Evolutionary conservation across 257 asterid genomes (phyloP).

Genomic region (Mitragyna speciosa): DNA sequence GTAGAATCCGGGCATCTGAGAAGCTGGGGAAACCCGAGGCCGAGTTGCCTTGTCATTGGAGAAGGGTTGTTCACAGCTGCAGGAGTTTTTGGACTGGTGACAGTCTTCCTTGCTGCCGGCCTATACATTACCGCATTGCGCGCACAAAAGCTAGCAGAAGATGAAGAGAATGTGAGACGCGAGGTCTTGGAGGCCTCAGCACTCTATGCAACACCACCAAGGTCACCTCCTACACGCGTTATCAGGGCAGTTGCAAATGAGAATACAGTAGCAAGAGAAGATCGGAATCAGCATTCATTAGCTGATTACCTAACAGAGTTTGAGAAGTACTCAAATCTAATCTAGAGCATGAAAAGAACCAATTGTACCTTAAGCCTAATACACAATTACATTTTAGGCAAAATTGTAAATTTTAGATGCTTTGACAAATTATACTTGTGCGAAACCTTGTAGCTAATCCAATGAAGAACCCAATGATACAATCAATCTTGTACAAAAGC

Average conservation of each 20-base stretch:
- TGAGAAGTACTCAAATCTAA: conserved; percentile 50
- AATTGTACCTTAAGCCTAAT: background rate
- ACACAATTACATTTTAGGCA: background rate
- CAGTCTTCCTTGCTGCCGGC: conserved; percentile 69
- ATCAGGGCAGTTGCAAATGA: conserved; percentile 45
- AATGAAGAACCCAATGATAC: background rate
- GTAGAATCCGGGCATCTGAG: conserved; percentile 88
- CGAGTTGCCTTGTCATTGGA: conserved; percentile 49
- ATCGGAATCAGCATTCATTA: conserved; percentile 37
- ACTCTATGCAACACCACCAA: conserved; percentile 66
- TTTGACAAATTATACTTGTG: background rate
- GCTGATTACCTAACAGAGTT: conserved; percentile 48
- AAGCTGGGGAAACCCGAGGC: conserved; percentile 56
- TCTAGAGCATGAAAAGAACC: conserved; percentile 18
- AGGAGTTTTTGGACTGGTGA: conserved; percentile 66
- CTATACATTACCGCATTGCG: conserved; percentile 62
- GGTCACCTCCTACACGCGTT: conserved; percentile 45
- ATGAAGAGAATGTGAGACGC: conserved; percentile 41
- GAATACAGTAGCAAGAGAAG: conserved; percentile 39
- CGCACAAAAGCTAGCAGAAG: conserved; percentile 36
- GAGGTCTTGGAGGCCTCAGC: conserved; percentile 51
- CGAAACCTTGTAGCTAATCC: background rate
- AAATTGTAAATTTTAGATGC: conserved; percentile 1
- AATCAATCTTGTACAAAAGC: conserved; percentile 1
- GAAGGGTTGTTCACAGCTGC: conserved; percentile 77